Conservation (phyloP, 495 filamentous ascomycete species). For the Gamarada debralockiae region DNA sequence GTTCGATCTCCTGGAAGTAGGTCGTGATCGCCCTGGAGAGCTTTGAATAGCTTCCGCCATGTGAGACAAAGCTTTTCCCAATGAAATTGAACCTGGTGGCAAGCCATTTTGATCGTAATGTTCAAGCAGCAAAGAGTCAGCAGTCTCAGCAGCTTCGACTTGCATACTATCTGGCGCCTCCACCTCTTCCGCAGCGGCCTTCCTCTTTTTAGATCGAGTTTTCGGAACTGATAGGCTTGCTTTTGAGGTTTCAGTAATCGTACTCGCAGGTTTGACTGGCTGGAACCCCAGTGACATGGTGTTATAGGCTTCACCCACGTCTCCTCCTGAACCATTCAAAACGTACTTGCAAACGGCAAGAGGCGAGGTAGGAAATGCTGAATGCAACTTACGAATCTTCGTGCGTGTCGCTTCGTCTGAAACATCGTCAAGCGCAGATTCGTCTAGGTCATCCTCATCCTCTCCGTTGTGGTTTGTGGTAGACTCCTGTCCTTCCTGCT, state of each 20-base stretch:
- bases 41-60: slow-evolving; percentile 19
- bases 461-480: not conserved
- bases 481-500: not conserved
- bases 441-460: not conserved
- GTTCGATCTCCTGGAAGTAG: slow-evolving; percentile 5
- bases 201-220: slow-evolving; percentile 11
- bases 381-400: slow-evolving; percentile 26
- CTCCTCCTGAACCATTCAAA: slow-evolving; percentile 10
- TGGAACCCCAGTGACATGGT: slow-evolving; percentile 17
- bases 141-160: slow-evolving; percentile 4
- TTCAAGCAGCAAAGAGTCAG: slow-evolving; percentile 6
- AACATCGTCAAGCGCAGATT: slow-evolving; percentile 9
- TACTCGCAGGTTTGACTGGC: slow-evolving; percentile 17
- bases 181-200: not conserved
- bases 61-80: slow-evolving; percentile 21
- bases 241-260: slow-evolving; percentile 9
- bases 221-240: not conserved
- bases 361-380: slow-evolving; percentile 27
- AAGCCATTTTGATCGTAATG: slow-evolving; percentile 45
- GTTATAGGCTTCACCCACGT: slow-evolving; percentile 20
- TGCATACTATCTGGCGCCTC: slow-evolving; percentile 5
- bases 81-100: slow-evolving; percentile 44
- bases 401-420: not conserved
- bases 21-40: not conserved
- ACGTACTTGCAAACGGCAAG: slow-evolving; percentile 23